Evolutionary conservation across 2,329 filamentous ascomycete species (phyloP), one percentile per base, ranked within the genome.

Genomic region (Cordyceps javanica): DNA sequence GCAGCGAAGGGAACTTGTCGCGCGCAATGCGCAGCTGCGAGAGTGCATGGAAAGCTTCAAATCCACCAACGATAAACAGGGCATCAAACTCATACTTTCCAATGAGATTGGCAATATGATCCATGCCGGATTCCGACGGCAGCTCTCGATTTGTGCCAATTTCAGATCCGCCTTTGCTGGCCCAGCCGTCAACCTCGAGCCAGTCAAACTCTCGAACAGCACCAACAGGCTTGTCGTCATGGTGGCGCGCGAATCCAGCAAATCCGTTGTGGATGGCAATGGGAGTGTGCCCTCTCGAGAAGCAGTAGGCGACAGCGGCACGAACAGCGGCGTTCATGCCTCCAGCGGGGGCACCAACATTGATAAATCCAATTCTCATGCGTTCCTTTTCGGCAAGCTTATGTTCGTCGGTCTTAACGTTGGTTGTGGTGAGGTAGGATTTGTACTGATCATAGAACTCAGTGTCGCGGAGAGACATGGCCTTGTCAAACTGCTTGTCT

Each of bases 291-390:
- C 94, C 94, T 59, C 91, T 85, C 45, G 89, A 89, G 59, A 96
- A 73, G 71, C 92, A 97, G 77, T 97, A 97, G 32, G 91, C 91
- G 19, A 97, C 92, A 14, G 90, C 93, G 30, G 91, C 93, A 64
- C 94, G 86, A 21, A 95, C 94, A 42, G 94, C 94, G 28, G 93
- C 92, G 73, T 99, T 99, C 90, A 99, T 97, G 66, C 94, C 94
- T 72, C 94, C 94, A 30, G 94, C 94, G 8, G 94, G 94, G 13
- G 94, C 94, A 67, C 94, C 94, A 25, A 97, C 92, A 67, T 97
- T 95, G 73, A 99, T 90, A 68, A 99, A 96, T 50, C 91, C 94
- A 67, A 99, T 90, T 63, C 86, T 87, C 90, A 97, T 91, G 64
- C 87, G 85, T 89, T 52, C 88, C 75, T 93, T 88, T 58, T 85